phyloP scores from a whole-genome alignment of 345 rosid genomes.

The Jatropha curcas region DNA sequence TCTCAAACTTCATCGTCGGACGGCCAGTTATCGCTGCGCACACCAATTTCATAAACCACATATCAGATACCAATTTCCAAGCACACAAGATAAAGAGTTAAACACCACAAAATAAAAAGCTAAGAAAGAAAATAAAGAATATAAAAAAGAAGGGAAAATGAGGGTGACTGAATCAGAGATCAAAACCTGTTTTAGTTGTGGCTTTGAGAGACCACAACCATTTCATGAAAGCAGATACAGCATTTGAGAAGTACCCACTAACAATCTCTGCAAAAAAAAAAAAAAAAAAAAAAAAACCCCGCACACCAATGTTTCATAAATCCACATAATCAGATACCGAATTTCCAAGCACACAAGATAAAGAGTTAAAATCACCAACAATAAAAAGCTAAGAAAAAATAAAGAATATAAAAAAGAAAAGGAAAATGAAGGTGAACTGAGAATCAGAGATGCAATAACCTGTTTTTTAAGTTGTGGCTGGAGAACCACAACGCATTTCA shows the following conservation, averaged over 20 bases:
- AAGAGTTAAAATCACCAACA: no score
- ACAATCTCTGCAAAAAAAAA: conserved; percentile 66
- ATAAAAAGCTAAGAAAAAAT: no score
- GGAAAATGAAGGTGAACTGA: no score
- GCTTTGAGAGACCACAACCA: conserved; percentile 93
- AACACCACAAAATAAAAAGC: not conserved
- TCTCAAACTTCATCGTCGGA: conserved; percentile 91
- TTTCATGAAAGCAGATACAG: conserved; percentile 67
- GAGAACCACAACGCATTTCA: no score
- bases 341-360: no score
- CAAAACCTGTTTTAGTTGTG: conserved; percentile 82
- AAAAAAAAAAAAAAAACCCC: no score
- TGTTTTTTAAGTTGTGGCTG: no score
- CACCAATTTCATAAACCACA: conserved; percentile 9
- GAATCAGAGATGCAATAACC: no score
- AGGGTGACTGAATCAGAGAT: conserved; percentile 28
- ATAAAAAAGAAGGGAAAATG: conserved; percentile 3
- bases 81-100: conserved; percentile 6
- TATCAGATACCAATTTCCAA: conserved; percentile 18
- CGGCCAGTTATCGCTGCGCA: conserved; percentile 70
- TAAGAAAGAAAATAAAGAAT: not conserved
- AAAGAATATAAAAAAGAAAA: no score
- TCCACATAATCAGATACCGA: no score
- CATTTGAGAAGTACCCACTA: conserved; percentile 71
- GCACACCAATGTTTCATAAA: no score